Conservation (phyloP, 257 asterid species). For the Rubia yunnanensis region DNA sequence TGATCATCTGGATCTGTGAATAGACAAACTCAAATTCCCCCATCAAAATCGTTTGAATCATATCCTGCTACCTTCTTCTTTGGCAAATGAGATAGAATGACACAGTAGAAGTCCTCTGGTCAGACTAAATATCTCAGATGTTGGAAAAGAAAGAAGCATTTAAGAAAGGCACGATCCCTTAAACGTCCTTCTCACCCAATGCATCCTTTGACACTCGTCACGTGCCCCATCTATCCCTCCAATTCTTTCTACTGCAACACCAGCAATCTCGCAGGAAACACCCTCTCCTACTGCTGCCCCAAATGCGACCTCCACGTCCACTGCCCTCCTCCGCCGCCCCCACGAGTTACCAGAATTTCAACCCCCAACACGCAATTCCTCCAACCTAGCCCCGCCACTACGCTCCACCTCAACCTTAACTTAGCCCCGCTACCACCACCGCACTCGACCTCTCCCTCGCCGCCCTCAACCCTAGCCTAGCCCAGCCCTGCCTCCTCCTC, state of each 20-base stretch:
- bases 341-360: conserved; percentile 4
- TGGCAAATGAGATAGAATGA: conserved; percentile 53
- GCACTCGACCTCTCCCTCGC: no score
- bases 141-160: background rate
- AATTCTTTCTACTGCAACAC: conserved; percentile 45
- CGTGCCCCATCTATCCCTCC: conserved; percentile 51
- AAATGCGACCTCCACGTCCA: conserved; percentile 66
- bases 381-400: background rate
- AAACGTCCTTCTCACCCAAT: conserved; percentile 40
- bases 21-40: conserved; percentile 85
- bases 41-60: conserved; percentile 44
- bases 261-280: conserved; percentile 38
- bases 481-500: no score
- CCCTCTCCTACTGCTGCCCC: conserved; percentile 47
- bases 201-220: conserved; percentile 48
- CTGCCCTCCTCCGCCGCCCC: conserved; percentile 14
- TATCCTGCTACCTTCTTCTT: conserved; percentile 44
- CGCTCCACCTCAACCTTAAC: no score
- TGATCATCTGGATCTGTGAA: conserved; percentile 98
- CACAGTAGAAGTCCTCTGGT: conserved; percentile 38
- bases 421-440: no score
- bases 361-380: background rate
- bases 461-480: no score
- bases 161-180: conserved; percentile 2
- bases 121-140: background rate